A percentile compares a stretch with the other conserved stretches of the same genome.
phyloP scores from a whole-genome alignment of 176 grass and related monocot species.

The Avena sativa region DNA sequence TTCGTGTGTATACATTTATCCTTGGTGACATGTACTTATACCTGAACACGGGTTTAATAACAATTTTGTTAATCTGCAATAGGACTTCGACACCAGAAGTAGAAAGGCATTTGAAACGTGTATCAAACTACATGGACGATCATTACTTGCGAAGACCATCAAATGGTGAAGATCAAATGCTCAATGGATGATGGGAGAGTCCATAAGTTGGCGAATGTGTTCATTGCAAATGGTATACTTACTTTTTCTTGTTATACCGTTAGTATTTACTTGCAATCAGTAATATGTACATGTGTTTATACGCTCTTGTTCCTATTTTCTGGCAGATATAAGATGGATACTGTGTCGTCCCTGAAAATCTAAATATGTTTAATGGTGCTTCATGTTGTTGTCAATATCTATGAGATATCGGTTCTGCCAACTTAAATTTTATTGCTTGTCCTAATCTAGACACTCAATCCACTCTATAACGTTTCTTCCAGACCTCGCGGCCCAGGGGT shows the following conservation, averaged over 20 bases:
- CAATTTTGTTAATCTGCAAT: not conserved
- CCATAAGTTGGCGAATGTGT: not conserved
- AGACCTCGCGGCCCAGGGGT: no score
- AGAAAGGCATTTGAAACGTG: not conserved
- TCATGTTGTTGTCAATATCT: no score
- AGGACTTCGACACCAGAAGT: not conserved
- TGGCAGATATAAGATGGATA: no score
- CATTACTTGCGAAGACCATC: not conserved
- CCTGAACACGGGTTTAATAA: not conserved
- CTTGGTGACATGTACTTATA: not conserved
- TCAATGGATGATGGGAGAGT: not conserved
- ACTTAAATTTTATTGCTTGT: no score
- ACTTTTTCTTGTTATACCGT: no score
- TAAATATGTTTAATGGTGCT: no score
- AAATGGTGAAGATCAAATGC: constrained; percentile 2
- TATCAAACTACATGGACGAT: not conserved
- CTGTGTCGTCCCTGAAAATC: no score
- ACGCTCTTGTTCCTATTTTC: no score
- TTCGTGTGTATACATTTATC: not conserved
- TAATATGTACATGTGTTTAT: no score
- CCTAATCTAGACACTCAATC: no score
- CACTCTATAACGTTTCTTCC: no score
- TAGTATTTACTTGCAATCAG: not conserved
- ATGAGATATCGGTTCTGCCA: no score
- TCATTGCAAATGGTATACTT: constrained; percentile 20